These are phyloP conservation scores for Diplocarpon rosae DNA, from an alignment of 2,329 filamentous ascomycete genomes.

Conservation along the genomic window DNA sequence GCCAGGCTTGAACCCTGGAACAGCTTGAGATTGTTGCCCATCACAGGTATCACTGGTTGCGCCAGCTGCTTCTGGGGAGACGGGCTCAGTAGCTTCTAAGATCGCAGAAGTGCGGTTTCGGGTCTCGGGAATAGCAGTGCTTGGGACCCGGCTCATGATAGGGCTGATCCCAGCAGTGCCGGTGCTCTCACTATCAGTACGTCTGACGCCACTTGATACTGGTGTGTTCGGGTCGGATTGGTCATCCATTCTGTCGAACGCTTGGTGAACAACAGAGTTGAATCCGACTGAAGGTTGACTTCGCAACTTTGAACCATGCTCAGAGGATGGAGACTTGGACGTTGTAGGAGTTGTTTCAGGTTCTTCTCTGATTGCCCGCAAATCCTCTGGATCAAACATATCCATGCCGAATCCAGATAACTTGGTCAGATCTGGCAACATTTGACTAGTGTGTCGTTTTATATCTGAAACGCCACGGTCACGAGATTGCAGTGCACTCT, in stretches of 20 bases:
- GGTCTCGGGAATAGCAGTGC: constrained; percentile 28
- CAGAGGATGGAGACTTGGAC: neutral
- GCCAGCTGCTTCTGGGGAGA: constrained; percentile 13
- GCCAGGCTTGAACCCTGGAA: constrained; percentile 36
- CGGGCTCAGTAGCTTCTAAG: constrained; percentile 36
- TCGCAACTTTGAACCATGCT: constrained; percentile 29
- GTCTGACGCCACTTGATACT: constrained; percentile 37
- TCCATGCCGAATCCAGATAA: constrained; percentile 51
- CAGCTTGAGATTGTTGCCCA: constrained; percentile 8
- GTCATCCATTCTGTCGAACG: constrained; percentile 48
- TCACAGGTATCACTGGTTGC: neutral
- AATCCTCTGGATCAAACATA: constrained; percentile 34
- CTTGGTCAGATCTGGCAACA: constrained; percentile 45
- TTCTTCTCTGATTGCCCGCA: constrained; percentile 9
- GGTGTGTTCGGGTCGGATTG: constrained; percentile 39
- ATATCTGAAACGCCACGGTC: constrained; percentile 16
- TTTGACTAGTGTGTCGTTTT: constrained; percentile 39
- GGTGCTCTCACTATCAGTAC: constrained; percentile 53
- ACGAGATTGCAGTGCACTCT: neutral
- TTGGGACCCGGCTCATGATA: constrained; percentile 47
- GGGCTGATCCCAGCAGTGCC: constrained; percentile 41
- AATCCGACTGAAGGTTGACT: constrained; percentile 45
- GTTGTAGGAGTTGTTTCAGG: constrained; percentile 5
- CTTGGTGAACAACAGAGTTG: constrained; percentile 49
- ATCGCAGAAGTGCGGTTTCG: constrained; percentile 40